Evolutionary conservation across 2,329 filamentous ascomycete genomes (phyloP).

Genomic region (Nemania diffusa): DNA sequence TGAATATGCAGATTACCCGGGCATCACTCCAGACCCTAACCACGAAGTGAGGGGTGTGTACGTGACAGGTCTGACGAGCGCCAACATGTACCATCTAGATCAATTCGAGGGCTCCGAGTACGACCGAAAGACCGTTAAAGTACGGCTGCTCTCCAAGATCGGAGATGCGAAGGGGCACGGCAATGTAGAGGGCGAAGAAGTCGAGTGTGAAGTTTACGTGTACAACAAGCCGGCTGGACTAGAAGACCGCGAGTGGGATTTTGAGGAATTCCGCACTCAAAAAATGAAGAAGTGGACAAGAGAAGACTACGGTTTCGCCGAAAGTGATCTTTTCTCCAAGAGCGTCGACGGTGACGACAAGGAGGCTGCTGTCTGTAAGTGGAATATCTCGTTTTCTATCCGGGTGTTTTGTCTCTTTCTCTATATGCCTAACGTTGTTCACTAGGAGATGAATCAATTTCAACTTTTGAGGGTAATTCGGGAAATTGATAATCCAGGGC

Average conservation of each 20-base stretch:
- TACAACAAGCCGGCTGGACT: slow-evolving; percentile 64
- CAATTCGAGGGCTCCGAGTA: slow-evolving; percentile 79
- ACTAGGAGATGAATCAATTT: slow-evolving; percentile 16
- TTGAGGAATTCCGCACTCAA: slow-evolving; percentile 80
- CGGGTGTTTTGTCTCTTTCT: not conserved
- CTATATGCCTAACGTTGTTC: slow-evolving; percentile 18
- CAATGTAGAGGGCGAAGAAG: slow-evolving; percentile 57
- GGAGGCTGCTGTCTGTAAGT: slow-evolving; percentile 43
- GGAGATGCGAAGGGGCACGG: slow-evolving; percentile 54
- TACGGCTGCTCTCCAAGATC: slow-evolving; percentile 52
- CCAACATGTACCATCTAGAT: slow-evolving; percentile 80
- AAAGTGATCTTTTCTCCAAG: slow-evolving; percentile 45
- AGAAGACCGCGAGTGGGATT: slow-evolving; percentile 86
- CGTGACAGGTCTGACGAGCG: slow-evolving; percentile 80
- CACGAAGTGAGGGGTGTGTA: slow-evolving; percentile 77
- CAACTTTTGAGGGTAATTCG: not conserved
- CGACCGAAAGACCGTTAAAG: slow-evolving; percentile 51
- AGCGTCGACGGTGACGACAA: slow-evolving; percentile 40
- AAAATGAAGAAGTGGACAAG: slow-evolving; percentile 70
- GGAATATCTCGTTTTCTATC: not conserved
- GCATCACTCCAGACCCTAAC: slow-evolving; percentile 68
- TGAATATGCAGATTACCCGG: slow-evolving; percentile 79
- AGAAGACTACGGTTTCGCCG: slow-evolving; percentile 59
- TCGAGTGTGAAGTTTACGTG: slow-evolving; percentile 72
- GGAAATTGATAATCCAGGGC: not conserved